Conservation (phyloP, 1,139 yeast species). For the Wickerhamomyces sp. region DNA sequence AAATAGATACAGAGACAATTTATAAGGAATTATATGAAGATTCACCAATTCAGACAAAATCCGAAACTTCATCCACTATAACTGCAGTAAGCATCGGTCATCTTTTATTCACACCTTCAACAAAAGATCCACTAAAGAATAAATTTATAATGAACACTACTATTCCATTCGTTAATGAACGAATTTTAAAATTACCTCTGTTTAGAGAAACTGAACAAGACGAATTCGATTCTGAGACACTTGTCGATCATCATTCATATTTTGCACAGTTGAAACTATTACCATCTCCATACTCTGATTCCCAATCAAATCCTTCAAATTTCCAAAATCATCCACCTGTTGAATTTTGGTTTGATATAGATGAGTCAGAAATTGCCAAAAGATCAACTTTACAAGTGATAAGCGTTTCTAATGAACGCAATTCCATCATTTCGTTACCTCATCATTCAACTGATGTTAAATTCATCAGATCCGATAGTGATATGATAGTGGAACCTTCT, state of each 20-base stretch:
- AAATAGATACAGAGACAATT: slow-evolving; percentile 8
- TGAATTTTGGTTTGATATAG: slow-evolving; percentile 50
- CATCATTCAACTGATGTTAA: slow-evolving; percentile 15
- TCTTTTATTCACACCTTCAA: slow-evolving; percentile 12
- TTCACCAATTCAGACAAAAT: neutral
- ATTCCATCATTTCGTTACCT: slow-evolving; percentile 17
- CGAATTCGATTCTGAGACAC: slow-evolving; percentile 10
- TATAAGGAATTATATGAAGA: slow-evolving; percentile 7
- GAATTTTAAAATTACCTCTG: slow-evolving; percentile 29
- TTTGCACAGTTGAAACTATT: slow-evolving; percentile 43
- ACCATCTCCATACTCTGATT: slow-evolving; percentile 37
- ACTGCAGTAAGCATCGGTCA: slow-evolving; percentile 22
- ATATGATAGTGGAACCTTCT: slow-evolving; percentile 12
- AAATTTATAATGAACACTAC: slow-evolving; percentile 37
- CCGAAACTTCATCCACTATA: slow-evolving; percentile 1
- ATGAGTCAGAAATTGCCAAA: slow-evolving; percentile 36
- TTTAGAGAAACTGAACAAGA: slow-evolving; percentile 20
- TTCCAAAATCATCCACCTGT: slow-evolving; percentile 42
- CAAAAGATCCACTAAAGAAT: neutral
- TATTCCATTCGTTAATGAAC: slow-evolving; percentile 37
- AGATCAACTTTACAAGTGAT: slow-evolving; percentile 29
- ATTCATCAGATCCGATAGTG: slow-evolving; percentile 18
- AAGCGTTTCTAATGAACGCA: slow-evolving; percentile 13
- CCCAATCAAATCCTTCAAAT: slow-evolving; percentile 19
- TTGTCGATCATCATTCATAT: slow-evolving; percentile 36